Evolutionary conservation across 148 eudicot genomes (phyloP).

Genomic region (Rhododendron mucronatum): DNA sequence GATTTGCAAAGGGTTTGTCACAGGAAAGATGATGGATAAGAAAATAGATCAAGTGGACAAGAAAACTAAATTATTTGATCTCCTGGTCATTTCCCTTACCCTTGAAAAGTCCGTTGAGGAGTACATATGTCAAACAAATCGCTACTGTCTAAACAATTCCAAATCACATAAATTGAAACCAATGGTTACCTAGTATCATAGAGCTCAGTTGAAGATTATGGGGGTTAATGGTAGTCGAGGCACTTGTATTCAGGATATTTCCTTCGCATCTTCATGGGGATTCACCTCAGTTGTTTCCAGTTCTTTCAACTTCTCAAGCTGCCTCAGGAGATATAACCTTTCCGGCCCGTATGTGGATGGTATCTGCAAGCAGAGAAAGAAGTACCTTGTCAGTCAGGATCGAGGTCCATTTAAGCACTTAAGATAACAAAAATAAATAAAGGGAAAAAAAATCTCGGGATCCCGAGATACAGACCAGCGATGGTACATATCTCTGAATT

Average conservation of each 20-base stretch:
- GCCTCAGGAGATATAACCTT: constrained; percentile 75
- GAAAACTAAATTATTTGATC: not conserved
- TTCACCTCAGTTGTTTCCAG: constrained; percentile 45
- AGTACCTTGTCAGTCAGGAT: not conserved
- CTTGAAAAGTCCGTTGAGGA: not conserved
- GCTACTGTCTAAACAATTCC: constrained; percentile 12
- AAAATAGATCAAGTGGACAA: not conserved
- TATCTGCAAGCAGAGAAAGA: constrained; percentile 41
- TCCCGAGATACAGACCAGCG: constrained; percentile 50
- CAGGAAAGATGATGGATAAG: not conserved
- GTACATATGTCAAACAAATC: not conserved
- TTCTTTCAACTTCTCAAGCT: constrained; percentile 89
- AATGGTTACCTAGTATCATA: not conserved
- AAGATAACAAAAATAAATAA: not conserved
- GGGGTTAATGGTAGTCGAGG: not conserved
- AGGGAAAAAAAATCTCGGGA: not conserved
- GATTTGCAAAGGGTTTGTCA: constrained; percentile 14
- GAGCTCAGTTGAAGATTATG: not conserved
- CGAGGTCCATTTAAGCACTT: not conserved
- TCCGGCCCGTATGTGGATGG: constrained; percentile 94
- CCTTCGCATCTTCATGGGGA: constrained; percentile 46
- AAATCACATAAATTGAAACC: constrained; percentile 15
- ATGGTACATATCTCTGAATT: constrained; percentile 88
- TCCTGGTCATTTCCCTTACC: not conserved
- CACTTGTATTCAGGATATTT: constrained; percentile 18